Conservation (phyloP, 108 stramenopile genomes). For the Conticribra weissflogii region DNA sequence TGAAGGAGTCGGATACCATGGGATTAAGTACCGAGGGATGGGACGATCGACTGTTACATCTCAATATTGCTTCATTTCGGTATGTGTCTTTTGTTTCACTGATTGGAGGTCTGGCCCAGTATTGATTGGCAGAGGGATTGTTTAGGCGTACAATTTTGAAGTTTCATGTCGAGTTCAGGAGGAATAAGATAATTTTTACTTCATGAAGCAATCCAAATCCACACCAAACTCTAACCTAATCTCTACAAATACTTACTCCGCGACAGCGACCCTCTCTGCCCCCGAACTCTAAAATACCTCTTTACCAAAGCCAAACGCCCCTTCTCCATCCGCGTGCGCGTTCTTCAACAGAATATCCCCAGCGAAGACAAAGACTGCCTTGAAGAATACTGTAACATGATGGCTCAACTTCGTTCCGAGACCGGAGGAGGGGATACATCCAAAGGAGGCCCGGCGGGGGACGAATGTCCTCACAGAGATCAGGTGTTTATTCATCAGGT, state of each 20-base stretch:
- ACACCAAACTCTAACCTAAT: no score
- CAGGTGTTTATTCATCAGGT: constrained; percentile 49
- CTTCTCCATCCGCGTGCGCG: constrained; percentile 55
- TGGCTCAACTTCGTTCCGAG: constrained; percentile 44
- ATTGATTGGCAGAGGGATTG: no score
- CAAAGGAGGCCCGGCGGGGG: constrained; percentile 44
- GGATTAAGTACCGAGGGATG: constrained; percentile 24
- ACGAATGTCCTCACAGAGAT: constrained; percentile 49
- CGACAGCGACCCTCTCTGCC: constrained; percentile 80
- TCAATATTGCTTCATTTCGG: constrained; percentile 53
- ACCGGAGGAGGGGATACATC: constrained; percentile 33
- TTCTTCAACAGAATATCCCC: constrained; percentile 68
- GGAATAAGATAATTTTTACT: no score
- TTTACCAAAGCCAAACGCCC: constrained; percentile 66
- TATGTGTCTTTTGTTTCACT: no score
- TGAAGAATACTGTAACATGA: constrained; percentile 61
- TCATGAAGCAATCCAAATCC: no score
- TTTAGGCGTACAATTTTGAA: no score
- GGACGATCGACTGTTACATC: constrained; percentile 44
- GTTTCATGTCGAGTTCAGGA: no score
- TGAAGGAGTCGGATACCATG: constrained; percentile 7
- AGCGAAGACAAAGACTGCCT: constrained; percentile 47
- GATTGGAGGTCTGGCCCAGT: no score
- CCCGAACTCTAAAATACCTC: constrained; percentile 67
- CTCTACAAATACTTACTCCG: no score